These are phyloP conservation scores for Penicillium bovifimosum DNA, from an alignment of 495 filamentous ascomycete genomes.

Conservation along the genomic window DNA sequence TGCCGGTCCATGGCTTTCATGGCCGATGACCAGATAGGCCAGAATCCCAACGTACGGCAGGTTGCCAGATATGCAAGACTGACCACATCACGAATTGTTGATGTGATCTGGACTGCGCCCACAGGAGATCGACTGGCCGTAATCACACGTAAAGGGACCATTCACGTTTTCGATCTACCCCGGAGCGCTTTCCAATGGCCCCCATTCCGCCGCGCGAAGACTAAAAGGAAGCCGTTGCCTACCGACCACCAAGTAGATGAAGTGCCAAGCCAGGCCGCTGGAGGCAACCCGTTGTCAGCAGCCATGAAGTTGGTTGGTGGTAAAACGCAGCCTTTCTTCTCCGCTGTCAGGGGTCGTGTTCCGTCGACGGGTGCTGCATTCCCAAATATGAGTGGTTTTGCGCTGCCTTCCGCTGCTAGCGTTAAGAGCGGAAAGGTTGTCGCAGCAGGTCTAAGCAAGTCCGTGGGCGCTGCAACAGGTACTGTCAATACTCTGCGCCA, in stretches of 20 bases:
- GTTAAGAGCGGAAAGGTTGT: conserved; percentile 71
- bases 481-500: conserved; percentile 76
- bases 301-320: conserved; percentile 52
- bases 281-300: conserved; percentile 58
- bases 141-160: conserved; percentile 86
- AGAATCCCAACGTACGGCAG: conserved; percentile 61
- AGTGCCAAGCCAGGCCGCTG: conserved; percentile 44
- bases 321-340: conserved; percentile 55
- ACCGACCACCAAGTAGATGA: conserved; percentile 33
- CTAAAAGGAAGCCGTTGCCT: conserved; percentile 33
- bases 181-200: conserved; percentile 82
- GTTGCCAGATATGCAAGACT: conserved; percentile 81
- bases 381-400: conserved; percentile 40
- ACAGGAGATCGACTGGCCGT: conserved; percentile 76
- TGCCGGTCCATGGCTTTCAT: conserved; percentile 40
- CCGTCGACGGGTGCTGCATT: conserved; percentile 47
- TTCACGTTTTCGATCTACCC: conserved; percentile 86
- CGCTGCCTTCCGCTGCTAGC: conserved; percentile 60
- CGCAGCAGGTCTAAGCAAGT: conserved; percentile 76
- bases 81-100: conserved; percentile 83
- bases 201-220: conserved; percentile 61
- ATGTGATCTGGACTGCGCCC: conserved; percentile 81
- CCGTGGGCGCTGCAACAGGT: conserved; percentile 71
- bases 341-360: conserved; percentile 48
- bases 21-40: conserved; percentile 28